Evolutionary conservation across 306 rosid genomes (phyloP).

Genomic region (Lagenaria siceraria): DNA sequence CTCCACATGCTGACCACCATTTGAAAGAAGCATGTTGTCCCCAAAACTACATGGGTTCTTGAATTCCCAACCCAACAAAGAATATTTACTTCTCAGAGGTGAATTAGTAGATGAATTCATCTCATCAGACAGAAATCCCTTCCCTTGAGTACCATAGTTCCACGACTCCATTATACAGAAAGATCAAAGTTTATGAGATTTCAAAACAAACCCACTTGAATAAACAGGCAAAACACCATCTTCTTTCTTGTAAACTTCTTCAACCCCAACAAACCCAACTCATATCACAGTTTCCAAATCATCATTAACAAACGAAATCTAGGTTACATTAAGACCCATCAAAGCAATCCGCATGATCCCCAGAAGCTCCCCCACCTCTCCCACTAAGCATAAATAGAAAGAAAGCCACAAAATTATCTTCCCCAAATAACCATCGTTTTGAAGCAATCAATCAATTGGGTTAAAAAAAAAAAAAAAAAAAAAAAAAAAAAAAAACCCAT

Average conservation of each 20-base stretch:
- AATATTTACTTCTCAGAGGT: conserved; percentile 31
- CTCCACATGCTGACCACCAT: conserved; percentile 25
- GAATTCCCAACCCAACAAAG: conserved; percentile 51
- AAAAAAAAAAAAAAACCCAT: conserved; percentile 3
- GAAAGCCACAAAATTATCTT: background rate
- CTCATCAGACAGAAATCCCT: conserved; percentile 40
- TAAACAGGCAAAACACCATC: background rate
- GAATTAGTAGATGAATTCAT: conserved; percentile 32
- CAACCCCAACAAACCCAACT: conserved; percentile 2
- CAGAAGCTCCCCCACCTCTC: background rate
- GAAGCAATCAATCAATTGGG: background rate
- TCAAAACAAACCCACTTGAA: conserved; percentile 26
- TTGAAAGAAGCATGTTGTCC: conserved; percentile 26
- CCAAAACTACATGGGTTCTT: conserved; percentile 45
- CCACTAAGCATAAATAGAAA: background rate
- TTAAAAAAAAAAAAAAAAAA: background rate
- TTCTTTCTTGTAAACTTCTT: background rate
- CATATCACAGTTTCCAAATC: background rate
- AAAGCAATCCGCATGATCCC: background rate
- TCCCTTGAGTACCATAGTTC: conserved; percentile 57
- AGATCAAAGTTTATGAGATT: conserved; percentile 7
- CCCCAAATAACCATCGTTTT: background rate
- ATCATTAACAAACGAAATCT: background rate
- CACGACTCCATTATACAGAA: conserved; percentile 63
- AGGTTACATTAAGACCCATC: background rate